Conservation (phyloP, 129 eudicot genomes). For the Artemisia annua region DNA sequence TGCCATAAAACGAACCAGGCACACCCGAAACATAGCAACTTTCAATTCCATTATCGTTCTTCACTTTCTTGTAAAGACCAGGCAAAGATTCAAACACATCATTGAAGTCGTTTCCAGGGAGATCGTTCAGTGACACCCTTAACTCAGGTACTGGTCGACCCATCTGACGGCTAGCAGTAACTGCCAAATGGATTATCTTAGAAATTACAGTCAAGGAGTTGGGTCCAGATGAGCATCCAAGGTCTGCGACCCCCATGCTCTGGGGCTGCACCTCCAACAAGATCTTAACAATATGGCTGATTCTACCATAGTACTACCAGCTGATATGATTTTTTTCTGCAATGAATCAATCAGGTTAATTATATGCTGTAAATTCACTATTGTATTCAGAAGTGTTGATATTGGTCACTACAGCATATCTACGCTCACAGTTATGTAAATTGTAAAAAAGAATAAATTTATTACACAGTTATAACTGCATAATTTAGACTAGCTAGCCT, state of each 20-base stretch:
- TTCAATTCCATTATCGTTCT: constrained; percentile 33
- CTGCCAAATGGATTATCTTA: constrained; percentile 33
- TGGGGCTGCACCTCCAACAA: constrained; percentile 35
- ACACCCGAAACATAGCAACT: constrained; percentile 41
- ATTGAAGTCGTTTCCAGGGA: constrained; percentile 50
- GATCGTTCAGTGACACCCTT: constrained; percentile 43
- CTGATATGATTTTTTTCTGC: constrained; percentile 51
- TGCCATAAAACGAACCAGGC: constrained; percentile 53
- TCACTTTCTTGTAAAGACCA: constrained; percentile 24
- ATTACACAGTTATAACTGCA: too few relatives aligned
- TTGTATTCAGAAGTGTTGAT: too few relatives aligned
- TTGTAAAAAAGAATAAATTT: too few relatives aligned
- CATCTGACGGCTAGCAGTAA: constrained; percentile 9
- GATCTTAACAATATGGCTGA: constrained; percentile 30
- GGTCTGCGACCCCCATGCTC: constrained; percentile 69
- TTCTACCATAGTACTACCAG: constrained; percentile 32
- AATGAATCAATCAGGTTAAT: not conserved
- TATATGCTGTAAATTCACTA: not conserved
- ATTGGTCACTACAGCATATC: too few relatives aligned
- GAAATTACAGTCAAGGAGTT: constrained; percentile 44
- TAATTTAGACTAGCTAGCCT: too few relatives aligned
- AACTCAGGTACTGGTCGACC: constrained; percentile 44
- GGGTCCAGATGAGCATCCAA: constrained; percentile 77
- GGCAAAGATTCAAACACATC: constrained; percentile 35
- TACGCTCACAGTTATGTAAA: too few relatives aligned